A percentile compares a stretch with the other conserved stretches of the same genome.
phyloP scores from a whole-genome alignment of 192 early-diverging fungal species.

The Coemansia nantahalensis region DNA sequence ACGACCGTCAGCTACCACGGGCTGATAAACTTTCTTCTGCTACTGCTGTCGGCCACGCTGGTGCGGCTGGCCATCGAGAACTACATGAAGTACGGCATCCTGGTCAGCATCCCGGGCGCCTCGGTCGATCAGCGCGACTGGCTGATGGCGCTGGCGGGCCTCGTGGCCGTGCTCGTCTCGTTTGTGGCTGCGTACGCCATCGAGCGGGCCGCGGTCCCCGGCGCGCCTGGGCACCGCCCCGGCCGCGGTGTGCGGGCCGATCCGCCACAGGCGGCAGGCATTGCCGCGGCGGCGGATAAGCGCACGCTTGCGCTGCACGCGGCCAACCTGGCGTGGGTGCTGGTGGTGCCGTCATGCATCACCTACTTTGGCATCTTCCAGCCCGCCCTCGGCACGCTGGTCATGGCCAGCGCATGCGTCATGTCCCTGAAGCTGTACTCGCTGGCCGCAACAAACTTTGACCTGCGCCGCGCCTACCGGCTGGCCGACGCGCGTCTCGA shows the following conservation, averaged over 20 bases:
- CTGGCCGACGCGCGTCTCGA: conserved; percentile 42
- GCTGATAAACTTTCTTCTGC: conserved; percentile 72
- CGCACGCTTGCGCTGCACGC: conserved; percentile 48
- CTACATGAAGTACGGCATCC: conserved; percentile 82
- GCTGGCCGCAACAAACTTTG: conserved; percentile 73
- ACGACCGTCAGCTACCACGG: conserved; percentile 85
- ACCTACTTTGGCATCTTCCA: conserved; percentile 68
- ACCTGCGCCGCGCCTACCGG: conserved; percentile 63
- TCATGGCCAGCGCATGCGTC: conserved; percentile 61
- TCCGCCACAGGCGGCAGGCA: conserved; percentile 1
- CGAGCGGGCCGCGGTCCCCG: conserved; percentile 55
- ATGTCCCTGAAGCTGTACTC: conserved; percentile 82
- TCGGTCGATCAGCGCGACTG: conserved; percentile 59
- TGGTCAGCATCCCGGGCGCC: conserved; percentile 67
- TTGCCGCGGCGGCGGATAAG: conserved; percentile 29
- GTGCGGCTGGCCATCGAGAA: conserved; percentile 86
- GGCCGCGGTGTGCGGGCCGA: not conserved
- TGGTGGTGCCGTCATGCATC: conserved; percentile 62
- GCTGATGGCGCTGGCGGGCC: conserved; percentile 54
- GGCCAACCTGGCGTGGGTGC: conserved; percentile 55
- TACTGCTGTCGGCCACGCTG: conserved; percentile 77
- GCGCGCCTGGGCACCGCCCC: not conserved
- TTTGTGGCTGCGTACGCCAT: conserved; percentile 59
- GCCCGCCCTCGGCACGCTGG: conserved; percentile 63
- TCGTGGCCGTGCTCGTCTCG: conserved; percentile 46